Evolutionary conservation across 805 yeast species (phyloP).

Genomic region (Yamadazyma phyllophila): DNA sequence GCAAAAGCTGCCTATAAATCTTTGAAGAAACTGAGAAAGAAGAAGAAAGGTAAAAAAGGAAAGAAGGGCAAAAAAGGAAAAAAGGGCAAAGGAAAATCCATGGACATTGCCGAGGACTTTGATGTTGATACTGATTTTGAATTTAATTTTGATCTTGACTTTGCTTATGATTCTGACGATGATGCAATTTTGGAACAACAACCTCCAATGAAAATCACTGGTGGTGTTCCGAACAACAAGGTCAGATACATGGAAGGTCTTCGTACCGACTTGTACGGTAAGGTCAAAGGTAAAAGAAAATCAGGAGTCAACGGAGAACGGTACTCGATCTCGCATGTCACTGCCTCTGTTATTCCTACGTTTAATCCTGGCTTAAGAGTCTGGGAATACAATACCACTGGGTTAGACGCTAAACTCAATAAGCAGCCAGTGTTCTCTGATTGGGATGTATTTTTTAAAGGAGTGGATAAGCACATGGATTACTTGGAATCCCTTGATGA

Average conservation of each 20-base stretch:
- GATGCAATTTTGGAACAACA: constrained; percentile 14
- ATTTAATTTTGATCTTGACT: constrained; percentile 1
- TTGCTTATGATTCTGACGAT: constrained; percentile 22
- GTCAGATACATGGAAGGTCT: constrained; percentile 59
- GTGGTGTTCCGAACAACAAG: constrained; percentile 69
- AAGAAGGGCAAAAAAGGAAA: constrained; percentile 1
- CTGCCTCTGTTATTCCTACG: constrained; percentile 78
- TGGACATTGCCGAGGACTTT: constrained; percentile 7
- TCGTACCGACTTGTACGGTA: constrained; percentile 52
- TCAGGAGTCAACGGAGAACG: constrained; percentile 50
- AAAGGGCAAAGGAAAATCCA: background rate
- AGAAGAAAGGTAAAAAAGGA: constrained; percentile 5
- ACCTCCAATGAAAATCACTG: constrained; percentile 13
- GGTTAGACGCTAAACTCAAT: constrained; percentile 26
- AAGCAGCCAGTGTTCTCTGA: constrained; percentile 24
- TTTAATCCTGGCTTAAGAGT: constrained; percentile 80
- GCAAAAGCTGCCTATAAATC: constrained; percentile 64
- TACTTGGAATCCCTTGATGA: constrained; percentile 28
- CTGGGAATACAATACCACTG: constrained; percentile 81
- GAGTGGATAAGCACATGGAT: constrained; percentile 37
- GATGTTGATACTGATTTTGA: background rate
- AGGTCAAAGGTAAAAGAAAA: constrained; percentile 43
- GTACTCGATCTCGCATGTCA: constrained; percentile 66
- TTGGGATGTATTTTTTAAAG: constrained; percentile 59
- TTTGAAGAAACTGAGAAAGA: constrained; percentile 23